Base-by-base conservation (phyloP, 2,329 filamentous ascomycete genomes). In the Penicillium sp. region DNA sequence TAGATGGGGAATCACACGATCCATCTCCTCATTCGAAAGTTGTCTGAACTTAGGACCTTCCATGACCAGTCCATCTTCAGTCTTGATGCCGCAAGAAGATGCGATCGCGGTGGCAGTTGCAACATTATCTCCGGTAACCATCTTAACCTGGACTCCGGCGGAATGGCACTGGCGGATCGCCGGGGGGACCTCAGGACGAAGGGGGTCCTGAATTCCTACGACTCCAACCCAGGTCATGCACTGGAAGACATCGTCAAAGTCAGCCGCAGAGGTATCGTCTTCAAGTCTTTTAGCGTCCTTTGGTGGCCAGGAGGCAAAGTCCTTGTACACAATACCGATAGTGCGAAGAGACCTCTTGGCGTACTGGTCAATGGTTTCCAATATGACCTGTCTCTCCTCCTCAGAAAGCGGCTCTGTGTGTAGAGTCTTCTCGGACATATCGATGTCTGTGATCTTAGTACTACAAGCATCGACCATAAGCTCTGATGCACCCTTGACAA, bases 121-220 rank as follows among this genome's bases (percentile, higher is more conserved):
- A 55, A 89, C 75, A 63, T 90, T 90, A 69, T 90, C 86, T 44
- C 71, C 86, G 20, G 86, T 89, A 43, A 89, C 86, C 86, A 89
- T 89, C 61, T 87, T 86, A 41, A 89, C 86, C 49, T 84, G 78
- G 13, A 91, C 87, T 48, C 87, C 87, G 15, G 88, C 88, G 21
- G 78, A 78, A 59, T 86, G 82, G 55, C 87, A 89, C 64, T 83
- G 83, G 52, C 78, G 75, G 48, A 91, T 88, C 37, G 88, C 87
- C 41, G 84, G 80, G 12, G 83, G 78, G 18, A 90, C 88, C 59
- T 86, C 86, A 5, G 81, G 79, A 49, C 88, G 79, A 15, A 90
- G 81, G 27, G 88, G 88, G 68, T 91, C 88, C 66, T 90, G 86
- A 64, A 91, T 90, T 60, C 87, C 88, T 42, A 89, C 85, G 33